Conservation (phyloP, 2,329 filamentous ascomycete genomes). For the Calonectria crousiana region DNA sequence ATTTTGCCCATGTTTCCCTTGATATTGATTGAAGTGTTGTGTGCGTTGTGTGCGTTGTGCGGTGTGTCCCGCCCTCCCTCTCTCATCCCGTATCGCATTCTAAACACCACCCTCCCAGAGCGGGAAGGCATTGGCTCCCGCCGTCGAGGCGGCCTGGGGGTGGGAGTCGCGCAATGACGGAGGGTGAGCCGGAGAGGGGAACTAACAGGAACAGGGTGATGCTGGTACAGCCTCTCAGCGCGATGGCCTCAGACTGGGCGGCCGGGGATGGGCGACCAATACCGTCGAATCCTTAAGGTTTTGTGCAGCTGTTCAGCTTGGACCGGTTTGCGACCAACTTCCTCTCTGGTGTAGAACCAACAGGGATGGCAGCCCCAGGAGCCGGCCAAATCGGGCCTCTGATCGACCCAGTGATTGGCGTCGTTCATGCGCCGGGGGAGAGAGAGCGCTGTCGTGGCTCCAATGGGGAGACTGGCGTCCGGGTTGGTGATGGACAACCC, state of each 20-base stretch:
- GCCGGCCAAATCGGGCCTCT: conserved; percentile 16
- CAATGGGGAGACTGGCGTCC: conserved; percentile 27
- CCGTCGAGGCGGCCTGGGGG: not conserved
- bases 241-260: conserved; percentile 16
- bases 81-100: not conserved
- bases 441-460: conserved; percentile 41
- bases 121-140: conserved; percentile 30
- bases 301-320: conserved; percentile 26
- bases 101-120: conserved; percentile 14
- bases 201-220: conserved; percentile 34
- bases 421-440: conserved; percentile 31
- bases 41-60: conserved; percentile 19
- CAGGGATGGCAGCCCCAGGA: conserved; percentile 13
- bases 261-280: conserved; percentile 12
- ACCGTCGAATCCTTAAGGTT: conserved; percentile 26
- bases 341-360: conserved; percentile 9
- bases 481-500: conserved; percentile 16
- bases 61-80: conserved; percentile 1
- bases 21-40: conserved; percentile 14
- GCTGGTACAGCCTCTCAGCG: conserved; percentile 11
- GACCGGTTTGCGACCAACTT: conserved; percentile 20
- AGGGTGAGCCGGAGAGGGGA: conserved; percentile 9
- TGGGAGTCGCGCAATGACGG: conserved; percentile 10
- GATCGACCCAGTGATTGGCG: conserved; percentile 36
- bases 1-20: conserved; percentile 6